Conservation (phyloP, 257 asterid species). For the Solanum gracilifrons region DNA sequence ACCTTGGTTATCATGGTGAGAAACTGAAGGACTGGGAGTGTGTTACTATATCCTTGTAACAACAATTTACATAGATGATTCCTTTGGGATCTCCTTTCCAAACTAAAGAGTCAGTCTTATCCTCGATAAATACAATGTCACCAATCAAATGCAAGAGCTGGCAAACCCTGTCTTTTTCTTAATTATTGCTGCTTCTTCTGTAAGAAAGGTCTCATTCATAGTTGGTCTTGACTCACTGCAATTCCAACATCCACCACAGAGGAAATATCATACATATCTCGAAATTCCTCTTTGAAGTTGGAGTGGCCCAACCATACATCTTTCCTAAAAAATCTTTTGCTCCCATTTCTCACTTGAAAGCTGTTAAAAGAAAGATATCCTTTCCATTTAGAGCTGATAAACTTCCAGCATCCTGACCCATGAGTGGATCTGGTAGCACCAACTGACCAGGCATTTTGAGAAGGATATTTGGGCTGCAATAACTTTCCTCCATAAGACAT, state of each 20-base stretch:
- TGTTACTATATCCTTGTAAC: not conserved
- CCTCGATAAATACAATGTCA: not conserved
- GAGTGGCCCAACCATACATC: not conserved
- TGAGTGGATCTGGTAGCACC: not conserved
- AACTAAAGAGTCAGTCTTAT: not conserved
- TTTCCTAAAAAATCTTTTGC: not conserved
- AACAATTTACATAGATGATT: not conserved
- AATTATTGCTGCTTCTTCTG: not conserved
- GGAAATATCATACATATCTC: not conserved
- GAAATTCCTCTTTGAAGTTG: not conserved
- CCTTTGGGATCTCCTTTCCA: not conserved
- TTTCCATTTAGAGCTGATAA: not conserved
- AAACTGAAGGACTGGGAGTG: not conserved
- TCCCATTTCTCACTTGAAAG: not conserved
- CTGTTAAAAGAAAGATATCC: not conserved
- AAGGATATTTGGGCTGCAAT: not conserved
- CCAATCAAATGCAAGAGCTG: not conserved
- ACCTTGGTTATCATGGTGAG: not conserved
- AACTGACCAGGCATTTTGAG: not conserved
- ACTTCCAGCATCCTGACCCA: not conserved
- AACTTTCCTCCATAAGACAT: not conserved
- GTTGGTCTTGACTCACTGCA: not conserved
- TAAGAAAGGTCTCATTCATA: not conserved
- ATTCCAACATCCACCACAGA: not conserved
- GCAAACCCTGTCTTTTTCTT: not conserved